phyloP scores from a whole-genome alignment of 306 rosid genomes.

The Urtica urens region DNA sequence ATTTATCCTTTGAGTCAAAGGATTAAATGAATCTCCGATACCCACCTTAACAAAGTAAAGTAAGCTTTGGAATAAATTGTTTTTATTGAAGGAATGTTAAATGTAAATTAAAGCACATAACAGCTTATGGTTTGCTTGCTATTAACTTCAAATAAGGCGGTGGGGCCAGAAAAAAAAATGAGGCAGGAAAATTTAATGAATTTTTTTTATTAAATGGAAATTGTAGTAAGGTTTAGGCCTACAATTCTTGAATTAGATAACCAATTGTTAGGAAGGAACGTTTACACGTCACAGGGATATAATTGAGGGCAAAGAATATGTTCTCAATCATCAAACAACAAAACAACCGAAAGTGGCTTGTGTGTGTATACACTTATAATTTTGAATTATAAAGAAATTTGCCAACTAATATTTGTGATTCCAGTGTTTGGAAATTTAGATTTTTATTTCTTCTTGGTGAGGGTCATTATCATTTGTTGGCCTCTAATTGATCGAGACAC shows the following conservation, averaged over 20 bases:
- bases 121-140: too few relatives aligned
- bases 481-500: neutral
- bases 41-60: neutral
- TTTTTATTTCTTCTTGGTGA: neutral
- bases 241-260: constrained; percentile 6
- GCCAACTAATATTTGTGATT: neutral
- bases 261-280: constrained; percentile 2
- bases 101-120: too few relatives aligned
- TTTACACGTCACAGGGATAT: constrained; percentile 10
- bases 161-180: neutral
- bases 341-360: neutral
- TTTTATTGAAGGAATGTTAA: neutral
- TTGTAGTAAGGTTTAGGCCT: too few relatives aligned
- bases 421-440: neutral
- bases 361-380: neutral
- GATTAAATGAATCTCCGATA: neutral
- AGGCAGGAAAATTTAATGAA: neutral
- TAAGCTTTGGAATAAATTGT: constrained; percentile 3
- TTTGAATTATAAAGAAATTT: neutral
- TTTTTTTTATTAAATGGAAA: too few relatives aligned
- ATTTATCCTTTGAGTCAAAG: neutral
- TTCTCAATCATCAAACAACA: constrained; percentile 11
- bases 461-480: neutral
- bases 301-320: neutral
- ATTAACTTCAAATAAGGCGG: neutral